phyloP scores from a whole-genome alignment of 805 yeast genomes.

The Metschnikowia proteae region DNA sequence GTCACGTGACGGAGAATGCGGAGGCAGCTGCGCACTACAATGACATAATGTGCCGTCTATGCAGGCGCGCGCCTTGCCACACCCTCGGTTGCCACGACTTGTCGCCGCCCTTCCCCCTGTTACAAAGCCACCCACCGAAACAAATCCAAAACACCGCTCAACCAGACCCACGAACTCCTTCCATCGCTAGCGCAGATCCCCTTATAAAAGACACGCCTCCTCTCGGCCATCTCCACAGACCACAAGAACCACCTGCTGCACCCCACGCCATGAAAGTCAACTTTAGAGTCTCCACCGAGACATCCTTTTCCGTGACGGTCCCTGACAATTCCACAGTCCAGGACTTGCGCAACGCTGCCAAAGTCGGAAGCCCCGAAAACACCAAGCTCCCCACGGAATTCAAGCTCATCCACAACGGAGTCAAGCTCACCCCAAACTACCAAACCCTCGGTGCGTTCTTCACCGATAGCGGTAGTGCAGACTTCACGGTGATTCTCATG shows the following conservation, averaged over 20 bases:
- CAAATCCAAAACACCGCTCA: too few relatives aligned
- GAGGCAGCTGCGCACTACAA: not conserved
- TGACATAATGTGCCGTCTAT: not conserved
- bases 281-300: conserved; percentile 45
- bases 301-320: conserved; percentile 44
- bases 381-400: conserved; percentile 34
- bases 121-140: not conserved
- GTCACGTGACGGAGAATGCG: not conserved
- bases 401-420: conserved; percentile 40
- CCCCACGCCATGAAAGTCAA: conserved; percentile 43
- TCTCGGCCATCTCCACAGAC: too few relatives aligned
- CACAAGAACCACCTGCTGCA: not conserved
- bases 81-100: not conserved
- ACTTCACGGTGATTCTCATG: conserved; percentile 25
- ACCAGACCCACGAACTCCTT: not conserved
- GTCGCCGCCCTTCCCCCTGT: not conserved
- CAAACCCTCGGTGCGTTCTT: conserved; percentile 21
- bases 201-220: too few relatives aligned
- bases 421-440: conserved; percentile 30
- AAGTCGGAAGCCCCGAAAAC: conserved; percentile 33
- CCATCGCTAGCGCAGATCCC: not conserved
- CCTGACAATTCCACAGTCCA: conserved; percentile 52
- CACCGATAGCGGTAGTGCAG: conserved; percentile 9
- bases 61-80: conserved; percentile 6
- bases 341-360: conserved; percentile 46